Evolutionary conservation across 2,329 filamentous ascomycete genomes (phyloP).

Genomic region (Colletotrichum sansevieriae): DNA sequence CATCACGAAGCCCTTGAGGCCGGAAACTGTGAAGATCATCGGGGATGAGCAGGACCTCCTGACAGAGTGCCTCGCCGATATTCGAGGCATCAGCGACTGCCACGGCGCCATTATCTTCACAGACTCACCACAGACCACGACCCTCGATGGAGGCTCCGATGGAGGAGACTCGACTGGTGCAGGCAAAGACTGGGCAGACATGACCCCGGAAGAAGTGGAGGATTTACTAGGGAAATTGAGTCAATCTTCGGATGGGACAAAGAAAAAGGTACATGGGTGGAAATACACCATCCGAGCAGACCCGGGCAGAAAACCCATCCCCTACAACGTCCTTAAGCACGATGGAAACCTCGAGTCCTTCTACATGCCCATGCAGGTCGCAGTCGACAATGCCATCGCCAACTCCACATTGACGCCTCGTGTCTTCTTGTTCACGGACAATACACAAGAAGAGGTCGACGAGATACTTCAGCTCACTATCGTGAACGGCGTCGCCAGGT

Average conservation of each 20-base stretch:
- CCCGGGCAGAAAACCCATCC: constrained; percentile 49
- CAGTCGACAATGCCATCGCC: constrained; percentile 51
- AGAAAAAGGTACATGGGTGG: constrained; percentile 44
- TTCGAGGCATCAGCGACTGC: constrained; percentile 48
- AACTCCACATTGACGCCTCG: constrained; percentile 43
- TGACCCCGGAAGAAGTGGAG: too few relatives aligned
- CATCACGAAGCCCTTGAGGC: not conserved
- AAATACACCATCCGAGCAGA: constrained; percentile 48
- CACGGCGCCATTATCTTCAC: constrained; percentile 47
- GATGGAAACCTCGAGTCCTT: constrained; percentile 44
- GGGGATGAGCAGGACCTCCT: constrained; percentile 42
- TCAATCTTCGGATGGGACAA: constrained; percentile 11
- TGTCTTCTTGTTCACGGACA: constrained; percentile 42
- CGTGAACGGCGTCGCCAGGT: constrained; percentile 35
- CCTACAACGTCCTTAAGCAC: constrained; percentile 62
- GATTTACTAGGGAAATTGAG: too few relatives aligned
- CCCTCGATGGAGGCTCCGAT: not conserved
- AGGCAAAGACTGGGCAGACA: too few relatives aligned
- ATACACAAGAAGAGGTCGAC: constrained; percentile 37
- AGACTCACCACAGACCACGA: constrained; percentile 47
- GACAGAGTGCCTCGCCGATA: constrained; percentile 44
- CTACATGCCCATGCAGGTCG: constrained; percentile 48
- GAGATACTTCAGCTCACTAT: not conserved
- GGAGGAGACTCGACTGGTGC: not conserved
- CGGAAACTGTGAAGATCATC: constrained; percentile 14